Percentiles rank a stretch among this genome's conserved stretches.
phyloP scores from a whole-genome alignment of 2,329 filamentous ascomycete genomes.

The Trichoderma guizhouense region DNA sequence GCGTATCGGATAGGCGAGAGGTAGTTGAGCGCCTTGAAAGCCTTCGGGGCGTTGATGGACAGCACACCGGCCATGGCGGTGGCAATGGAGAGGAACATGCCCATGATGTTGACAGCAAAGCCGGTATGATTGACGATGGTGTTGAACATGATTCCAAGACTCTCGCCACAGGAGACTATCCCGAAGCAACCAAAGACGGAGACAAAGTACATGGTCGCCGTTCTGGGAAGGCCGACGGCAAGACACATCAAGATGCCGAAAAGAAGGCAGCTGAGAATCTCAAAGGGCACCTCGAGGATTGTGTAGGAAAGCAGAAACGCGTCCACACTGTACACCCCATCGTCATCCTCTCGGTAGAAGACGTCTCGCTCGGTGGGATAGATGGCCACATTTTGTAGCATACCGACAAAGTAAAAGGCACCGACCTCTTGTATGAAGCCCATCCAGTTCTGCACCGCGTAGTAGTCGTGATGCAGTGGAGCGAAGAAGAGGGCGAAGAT shows the following conservation, averaged over 20 bases:
- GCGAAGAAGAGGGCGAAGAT: conserved; percentile 67
- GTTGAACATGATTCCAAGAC: conserved; percentile 75
- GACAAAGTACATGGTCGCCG: conserved; percentile 63
- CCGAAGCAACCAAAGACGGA: conserved; percentile 67
- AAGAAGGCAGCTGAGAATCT: conserved; percentile 60
- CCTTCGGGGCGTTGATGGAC: conserved; percentile 63
- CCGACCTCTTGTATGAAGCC: conserved; percentile 70
- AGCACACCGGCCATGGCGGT: conserved; percentile 70
- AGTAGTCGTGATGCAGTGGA: conserved; percentile 65
- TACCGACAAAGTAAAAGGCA: conserved; percentile 70
- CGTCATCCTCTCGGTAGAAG: conserved; percentile 73
- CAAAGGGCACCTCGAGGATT: conserved; percentile 67
- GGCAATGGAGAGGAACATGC: conserved; percentile 65
- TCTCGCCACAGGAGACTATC: conserved; percentile 73
- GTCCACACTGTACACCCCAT: conserved; percentile 66
- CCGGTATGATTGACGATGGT: conserved; percentile 70
- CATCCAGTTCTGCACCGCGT: conserved; percentile 66
- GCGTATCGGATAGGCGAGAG: conserved; percentile 69
- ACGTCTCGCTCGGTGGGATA: conserved; percentile 71
- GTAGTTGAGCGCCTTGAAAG: conserved; percentile 68
- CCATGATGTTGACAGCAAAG: conserved; percentile 71
- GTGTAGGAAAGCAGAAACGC: conserved; percentile 70
- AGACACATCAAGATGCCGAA: conserved; percentile 64
- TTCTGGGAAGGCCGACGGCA: conserved; percentile 62
- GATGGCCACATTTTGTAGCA: conserved; percentile 74